Evolutionary conservation across 1,139 yeast genomes (phyloP).

Genomic region (Pneumocystis oryctolagi): DNA sequence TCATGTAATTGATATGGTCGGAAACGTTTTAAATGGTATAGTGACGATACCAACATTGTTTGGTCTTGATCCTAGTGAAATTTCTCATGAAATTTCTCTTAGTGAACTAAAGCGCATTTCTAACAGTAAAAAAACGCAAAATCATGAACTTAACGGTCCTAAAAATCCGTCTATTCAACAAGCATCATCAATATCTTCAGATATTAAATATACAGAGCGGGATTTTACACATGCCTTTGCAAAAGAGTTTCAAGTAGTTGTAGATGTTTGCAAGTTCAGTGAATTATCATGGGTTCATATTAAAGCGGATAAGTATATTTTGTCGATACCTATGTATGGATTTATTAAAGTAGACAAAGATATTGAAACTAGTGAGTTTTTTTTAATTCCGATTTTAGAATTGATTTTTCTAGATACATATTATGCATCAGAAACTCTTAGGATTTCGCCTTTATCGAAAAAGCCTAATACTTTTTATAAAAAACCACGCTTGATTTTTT

Average conservation of each 20-base stretch:
- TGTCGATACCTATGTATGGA: conserved; percentile 1
- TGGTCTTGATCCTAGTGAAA: conserved; percentile 31
- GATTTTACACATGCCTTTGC: conserved; percentile 8
- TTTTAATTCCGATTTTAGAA: not conserved
- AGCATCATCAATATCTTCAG: conserved; percentile 1
- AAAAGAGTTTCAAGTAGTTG: conserved; percentile 3
- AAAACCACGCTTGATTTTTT: conserved; percentile 11
- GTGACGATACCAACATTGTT: conserved; percentile 47
- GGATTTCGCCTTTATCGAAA: not conserved
- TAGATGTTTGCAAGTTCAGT: not conserved
- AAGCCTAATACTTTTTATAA: conserved; percentile 3
- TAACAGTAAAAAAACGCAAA: conserved; percentile 1
- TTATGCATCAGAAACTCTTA: not conserved
- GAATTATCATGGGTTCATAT: not conserved
- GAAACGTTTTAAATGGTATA: conserved; percentile 43
- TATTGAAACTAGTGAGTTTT: not conserved
- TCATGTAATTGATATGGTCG: conserved; percentile 65
- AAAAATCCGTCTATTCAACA: not conserved
- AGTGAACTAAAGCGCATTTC: conserved; percentile 7
- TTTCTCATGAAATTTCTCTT: conserved; percentile 7
- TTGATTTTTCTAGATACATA: not conserved
- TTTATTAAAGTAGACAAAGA: conserved; percentile 9
- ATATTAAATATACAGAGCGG: conserved; percentile 8
- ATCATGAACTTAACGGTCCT: conserved; percentile 3
- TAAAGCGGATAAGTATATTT: conserved; percentile 1